phyloP scores from a whole-genome alignment of 2,329 filamentous ascomycete species.

The Diaporthe sp. region DNA sequence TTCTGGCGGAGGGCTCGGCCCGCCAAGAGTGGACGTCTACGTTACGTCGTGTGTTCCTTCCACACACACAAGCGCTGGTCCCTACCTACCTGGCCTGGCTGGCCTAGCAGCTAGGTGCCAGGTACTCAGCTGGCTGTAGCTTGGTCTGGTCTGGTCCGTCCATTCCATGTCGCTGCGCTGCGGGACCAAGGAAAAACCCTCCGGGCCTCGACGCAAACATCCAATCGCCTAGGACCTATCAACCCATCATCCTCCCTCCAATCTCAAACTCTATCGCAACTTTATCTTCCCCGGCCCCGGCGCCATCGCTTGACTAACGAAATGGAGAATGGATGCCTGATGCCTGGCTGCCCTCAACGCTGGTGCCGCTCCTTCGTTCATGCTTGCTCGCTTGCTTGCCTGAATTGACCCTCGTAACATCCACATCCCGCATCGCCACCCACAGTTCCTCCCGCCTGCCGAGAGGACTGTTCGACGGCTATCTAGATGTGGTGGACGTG shows the following conservation, averaged over 20 bases:
- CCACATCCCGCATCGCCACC: background rate
- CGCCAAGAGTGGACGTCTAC: constrained; percentile 24
- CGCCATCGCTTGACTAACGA: background rate
- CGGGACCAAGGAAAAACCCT: constrained; percentile 15
- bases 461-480: constrained; percentile 14
- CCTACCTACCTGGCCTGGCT: too few species aligned
- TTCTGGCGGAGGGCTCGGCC: constrained; percentile 22
- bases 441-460: background rate
- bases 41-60: background rate
- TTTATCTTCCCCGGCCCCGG: constrained; percentile 25
- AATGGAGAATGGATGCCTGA: background rate
- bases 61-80: too few species aligned
- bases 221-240: constrained; percentile 23
- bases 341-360: background rate
- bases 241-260: constrained; percentile 16
- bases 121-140: too few species aligned
- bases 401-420: background rate
- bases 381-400: constrained; percentile 11
- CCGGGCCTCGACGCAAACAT: constrained; percentile 2
- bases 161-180: background rate
- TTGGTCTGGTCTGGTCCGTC: constrained; percentile 4
- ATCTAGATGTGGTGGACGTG: background rate
- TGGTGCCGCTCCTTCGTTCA: constrained; percentile 1
- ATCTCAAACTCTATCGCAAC: constrained; percentile 34
- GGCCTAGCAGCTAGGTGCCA: too few species aligned